These are phyloP conservation scores for Cladosporium phlei DNA, from an alignment of 2,329 filamentous ascomycete genomes.

Conservation along the genomic window DNA sequence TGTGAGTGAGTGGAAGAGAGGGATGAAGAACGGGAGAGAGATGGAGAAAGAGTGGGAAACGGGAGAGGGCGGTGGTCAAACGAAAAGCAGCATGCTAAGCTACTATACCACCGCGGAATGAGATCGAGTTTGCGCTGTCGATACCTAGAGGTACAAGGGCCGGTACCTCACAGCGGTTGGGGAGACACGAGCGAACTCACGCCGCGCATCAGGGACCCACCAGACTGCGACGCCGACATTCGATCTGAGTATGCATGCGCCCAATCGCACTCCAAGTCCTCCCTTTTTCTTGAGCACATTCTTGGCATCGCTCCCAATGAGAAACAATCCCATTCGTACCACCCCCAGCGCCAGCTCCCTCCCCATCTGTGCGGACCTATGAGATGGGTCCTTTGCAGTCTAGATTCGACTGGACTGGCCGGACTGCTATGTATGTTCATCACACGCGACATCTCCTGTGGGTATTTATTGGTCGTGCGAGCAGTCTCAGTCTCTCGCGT, in stretches of 20 bases:
- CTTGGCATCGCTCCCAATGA: neutral
- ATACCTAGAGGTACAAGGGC: too few species aligned
- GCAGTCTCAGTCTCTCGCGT: neutral
- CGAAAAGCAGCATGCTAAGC: too few species aligned
- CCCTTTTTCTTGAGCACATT: slow-evolving; percentile 4
- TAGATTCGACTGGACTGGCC: neutral
- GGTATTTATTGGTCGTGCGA: neutral
- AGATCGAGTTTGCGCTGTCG: too few species aligned
- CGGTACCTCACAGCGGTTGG: neutral
- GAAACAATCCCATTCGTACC: neutral
- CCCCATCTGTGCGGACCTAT: slow-evolving; percentile 2
- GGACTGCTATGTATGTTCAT: neutral
- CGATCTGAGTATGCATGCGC: slow-evolving; percentile 2
- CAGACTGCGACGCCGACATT: slow-evolving; percentile 1
- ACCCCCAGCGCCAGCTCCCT: neutral
- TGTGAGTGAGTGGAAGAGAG: neutral
- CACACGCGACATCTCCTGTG: neutral
- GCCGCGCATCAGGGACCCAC: slow-evolving; percentile 5
- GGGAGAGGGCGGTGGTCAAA: too few species aligned
- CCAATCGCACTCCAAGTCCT: slow-evolving; percentile 1
- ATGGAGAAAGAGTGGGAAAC: neutral
- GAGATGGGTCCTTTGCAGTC: neutral
- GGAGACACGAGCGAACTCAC: neutral
- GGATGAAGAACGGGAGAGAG: neutral
- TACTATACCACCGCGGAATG: too few species aligned